Evolutionary conservation across 2,329 filamentous ascomycete species (phyloP).

Genomic region (Claviceps pusilla): DNA sequence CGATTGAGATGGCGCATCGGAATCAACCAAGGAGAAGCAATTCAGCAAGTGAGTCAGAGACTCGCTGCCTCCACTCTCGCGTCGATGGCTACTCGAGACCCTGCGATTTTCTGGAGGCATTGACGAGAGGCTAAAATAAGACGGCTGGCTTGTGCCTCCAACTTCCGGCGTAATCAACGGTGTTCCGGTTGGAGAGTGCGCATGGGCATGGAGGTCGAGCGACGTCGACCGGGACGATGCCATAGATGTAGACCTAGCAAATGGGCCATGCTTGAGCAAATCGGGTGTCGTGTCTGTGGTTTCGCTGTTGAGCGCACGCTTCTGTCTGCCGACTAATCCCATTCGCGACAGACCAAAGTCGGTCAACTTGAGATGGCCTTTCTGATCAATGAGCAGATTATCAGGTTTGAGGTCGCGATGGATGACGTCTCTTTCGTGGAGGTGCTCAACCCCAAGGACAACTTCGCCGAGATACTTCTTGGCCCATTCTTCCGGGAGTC

Average conservation of each 20-base stretch:
- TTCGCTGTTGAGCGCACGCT: slow-evolving; percentile 68
- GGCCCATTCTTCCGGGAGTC: slow-evolving; percentile 89
- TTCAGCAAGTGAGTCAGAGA: slow-evolving; percentile 69
- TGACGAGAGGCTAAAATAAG: slow-evolving; percentile 68
- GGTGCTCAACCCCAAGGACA: slow-evolving; percentile 87
- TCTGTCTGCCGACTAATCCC: slow-evolving; percentile 92
- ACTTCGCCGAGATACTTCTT: slow-evolving; percentile 97
- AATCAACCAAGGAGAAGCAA: slow-evolving; percentile 59
- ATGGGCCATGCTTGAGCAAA: slow-evolving; percentile 80
- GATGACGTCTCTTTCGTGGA: slow-evolving; percentile 87
- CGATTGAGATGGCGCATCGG: slow-evolving; percentile 25
- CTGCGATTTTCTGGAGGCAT: slow-evolving; percentile 44
- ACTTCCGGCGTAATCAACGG: slow-evolving; percentile 69
- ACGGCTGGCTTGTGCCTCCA: slow-evolving; percentile 59
- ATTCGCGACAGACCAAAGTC: slow-evolving; percentile 96
- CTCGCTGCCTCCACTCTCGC: slow-evolving; percentile 86
- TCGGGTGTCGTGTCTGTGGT: slow-evolving; percentile 77
- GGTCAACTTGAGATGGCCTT: slow-evolving; percentile 89
- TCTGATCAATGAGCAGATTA: slow-evolving; percentile 92
- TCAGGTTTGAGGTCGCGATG: slow-evolving; percentile 95
- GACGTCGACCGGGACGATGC: slow-evolving; percentile 86
- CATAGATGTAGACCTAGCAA: slow-evolving; percentile 70
- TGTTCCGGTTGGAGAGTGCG: slow-evolving; percentile 66
- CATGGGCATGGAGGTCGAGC: slow-evolving; percentile 64
- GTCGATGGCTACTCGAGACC: slow-evolving; percentile 61